Evolutionary conservation across 441 rosid genomes (phyloP).

Genomic region (Erodium chrysanthum): DNA sequence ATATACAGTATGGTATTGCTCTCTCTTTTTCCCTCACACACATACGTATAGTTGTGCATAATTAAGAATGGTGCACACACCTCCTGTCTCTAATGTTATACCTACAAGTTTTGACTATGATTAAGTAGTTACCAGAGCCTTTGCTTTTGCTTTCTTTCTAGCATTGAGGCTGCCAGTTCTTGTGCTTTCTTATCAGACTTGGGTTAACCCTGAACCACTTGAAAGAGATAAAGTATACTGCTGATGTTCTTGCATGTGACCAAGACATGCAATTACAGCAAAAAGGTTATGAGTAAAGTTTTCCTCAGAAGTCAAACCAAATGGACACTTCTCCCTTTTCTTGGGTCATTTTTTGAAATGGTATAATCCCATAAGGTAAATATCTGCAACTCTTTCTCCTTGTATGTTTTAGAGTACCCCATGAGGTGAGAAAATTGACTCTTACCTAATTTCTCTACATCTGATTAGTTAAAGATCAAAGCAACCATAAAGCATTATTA

Average conservation of each 20-base stretch:
- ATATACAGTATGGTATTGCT: background rate
- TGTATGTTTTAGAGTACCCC: slow-evolving; percentile 16
- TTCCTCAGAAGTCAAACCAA: background rate
- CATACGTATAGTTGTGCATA: background rate
- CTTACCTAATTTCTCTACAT: slow-evolving; percentile 32
- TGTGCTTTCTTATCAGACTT: background rate
- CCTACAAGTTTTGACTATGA: background rate
- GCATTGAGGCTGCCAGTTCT: background rate
- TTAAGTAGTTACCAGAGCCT: background rate
- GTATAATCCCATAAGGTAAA: background rate
- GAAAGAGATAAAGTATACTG: background rate
- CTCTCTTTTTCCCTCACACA: background rate
- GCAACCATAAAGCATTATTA: slow-evolving; percentile 12
- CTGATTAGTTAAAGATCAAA: slow-evolving; percentile 14
- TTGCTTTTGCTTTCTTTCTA: background rate
- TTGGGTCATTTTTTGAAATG: background rate
- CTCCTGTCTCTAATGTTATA: background rate
- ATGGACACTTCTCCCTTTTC: background rate
- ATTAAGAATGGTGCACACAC: background rate
- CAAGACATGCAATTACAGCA: background rate
- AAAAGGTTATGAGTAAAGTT: background rate
- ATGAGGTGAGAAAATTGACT: slow-evolving; percentile 25
- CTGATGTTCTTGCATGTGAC: background rate
- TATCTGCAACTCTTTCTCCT: background rate
- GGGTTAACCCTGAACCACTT: background rate